These are phyloP conservation scores for Trametes maxima DNA, from an alignment of 768 basidiomycete species.

Conservation along the genomic window DNA sequence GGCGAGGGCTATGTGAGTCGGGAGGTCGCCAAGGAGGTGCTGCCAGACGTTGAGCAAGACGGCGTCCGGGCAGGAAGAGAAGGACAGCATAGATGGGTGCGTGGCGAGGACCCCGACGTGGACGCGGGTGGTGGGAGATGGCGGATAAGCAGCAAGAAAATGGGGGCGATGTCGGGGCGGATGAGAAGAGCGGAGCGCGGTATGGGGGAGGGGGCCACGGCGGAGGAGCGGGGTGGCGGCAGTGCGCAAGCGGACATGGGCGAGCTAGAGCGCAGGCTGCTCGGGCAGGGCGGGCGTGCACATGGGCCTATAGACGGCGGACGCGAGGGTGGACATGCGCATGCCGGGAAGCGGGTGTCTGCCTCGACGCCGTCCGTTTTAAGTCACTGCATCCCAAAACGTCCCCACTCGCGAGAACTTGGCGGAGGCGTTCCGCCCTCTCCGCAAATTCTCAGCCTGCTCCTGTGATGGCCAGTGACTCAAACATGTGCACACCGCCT, in stretches of 20 bases:
- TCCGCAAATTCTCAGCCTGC: conserved; percentile 19
- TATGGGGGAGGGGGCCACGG: conserved; percentile 15
- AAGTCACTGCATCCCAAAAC: neutral
- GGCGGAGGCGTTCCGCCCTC: conserved; percentile 17
- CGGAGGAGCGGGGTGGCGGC: conserved; percentile 3
- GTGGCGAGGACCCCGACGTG: neutral
- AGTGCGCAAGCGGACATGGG: no score
- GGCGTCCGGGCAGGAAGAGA: conserved; percentile 13
- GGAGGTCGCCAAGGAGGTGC: conserved; percentile 25
- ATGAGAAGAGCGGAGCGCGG: conserved; percentile 14
- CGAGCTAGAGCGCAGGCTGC: no score
- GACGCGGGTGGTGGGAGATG: neutral
- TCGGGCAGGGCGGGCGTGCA: no score
- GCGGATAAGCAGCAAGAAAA: neutral
- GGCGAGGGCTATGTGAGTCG: conserved; percentile 26
- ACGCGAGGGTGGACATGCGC: neutral
- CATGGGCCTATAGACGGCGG: no score
- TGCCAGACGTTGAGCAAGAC: conserved; percentile 22
- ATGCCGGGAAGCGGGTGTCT: neutral
- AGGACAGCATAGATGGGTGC: conserved; percentile 16
- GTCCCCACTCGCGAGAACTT: conserved; percentile 13
- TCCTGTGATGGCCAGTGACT: conserved; percentile 12
- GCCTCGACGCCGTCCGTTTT: neutral
- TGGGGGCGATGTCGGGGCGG: conserved; percentile 10
- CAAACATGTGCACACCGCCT: neutral